Base-by-base conservation (phyloP, 2,329 filamentous ascomycete species). In the Dothidotthia symphoricarpi region DNA sequence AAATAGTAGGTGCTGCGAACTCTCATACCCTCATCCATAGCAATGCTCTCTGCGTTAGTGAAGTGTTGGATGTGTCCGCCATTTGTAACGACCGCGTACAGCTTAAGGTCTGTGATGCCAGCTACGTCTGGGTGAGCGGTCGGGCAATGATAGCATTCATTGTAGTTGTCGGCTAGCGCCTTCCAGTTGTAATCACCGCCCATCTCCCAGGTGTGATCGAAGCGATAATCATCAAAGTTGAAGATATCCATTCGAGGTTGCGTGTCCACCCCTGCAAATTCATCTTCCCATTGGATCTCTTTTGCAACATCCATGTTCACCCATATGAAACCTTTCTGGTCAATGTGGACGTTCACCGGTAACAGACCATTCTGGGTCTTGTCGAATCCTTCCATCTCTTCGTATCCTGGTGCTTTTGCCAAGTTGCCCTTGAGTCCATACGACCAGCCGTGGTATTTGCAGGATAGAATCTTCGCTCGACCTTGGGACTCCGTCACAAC, bases 141-240 rank as follows among this genome's bases (percentile, higher is more conserved):
- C 13, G 74, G 72, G 65, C 77, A 81, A 65, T 82, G 78, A 49
- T 82, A 83, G 54, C 78, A 82, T 57, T 80, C 78, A 58, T 83
- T 83, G 69, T 81, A 83, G 66, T 82, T 81, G 56, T 82, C 79
- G 7, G 51, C 36, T 6, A 54, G 43, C 22, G 53, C 50, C 28
- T 60, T 60, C 57, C 57, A 60, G 34, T 59, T 59, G 43, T 57
- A 58, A 1, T 41, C 29, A n/a, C 51, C 45, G 7, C 53, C 47
- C 14, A 61, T 41, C 12, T 51, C 44, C 36, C 52, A 61, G 3
- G 51, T 51, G 31, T 61, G 55, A 35, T 54, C 39, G 33, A 59
- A 47, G 7, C 39, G 29, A 34, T 59, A 59, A 25, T 53, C 45
- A 24, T 38, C 36, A 26, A 56, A 59, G 36, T 55, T 39, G 25